These are phyloP conservation scores for Tephrocybe sp. DNA, from an alignment of 768 basidiomycete species.

Conservation along the genomic window DNA sequence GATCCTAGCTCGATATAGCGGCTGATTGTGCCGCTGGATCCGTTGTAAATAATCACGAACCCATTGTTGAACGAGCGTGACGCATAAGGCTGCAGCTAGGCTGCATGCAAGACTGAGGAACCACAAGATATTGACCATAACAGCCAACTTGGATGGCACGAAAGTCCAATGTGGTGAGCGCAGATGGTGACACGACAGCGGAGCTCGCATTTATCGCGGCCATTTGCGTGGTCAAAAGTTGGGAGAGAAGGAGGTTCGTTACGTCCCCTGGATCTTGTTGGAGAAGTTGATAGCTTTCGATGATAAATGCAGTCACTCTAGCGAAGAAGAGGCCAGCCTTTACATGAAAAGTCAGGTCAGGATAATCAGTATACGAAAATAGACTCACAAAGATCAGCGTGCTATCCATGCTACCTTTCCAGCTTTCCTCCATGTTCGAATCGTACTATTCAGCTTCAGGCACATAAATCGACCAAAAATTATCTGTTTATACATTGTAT, in stretches of 20 bases:
- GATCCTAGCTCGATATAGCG: not conserved
- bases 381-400: not conserved
- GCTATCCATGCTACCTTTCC: conserved; percentile 1
- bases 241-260: conserved; percentile 23
- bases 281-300: conserved; percentile 31
- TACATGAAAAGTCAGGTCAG: no score
- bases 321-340: conserved; percentile 41
- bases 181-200: conserved; percentile 6
- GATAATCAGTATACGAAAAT: not conserved
- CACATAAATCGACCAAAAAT: not conserved
- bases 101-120: conserved; percentile 26
- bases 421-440: not conserved
- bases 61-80: conserved; percentile 18
- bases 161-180: not conserved
- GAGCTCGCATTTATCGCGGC: not conserved
- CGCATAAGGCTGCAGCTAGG: conserved; percentile 23
- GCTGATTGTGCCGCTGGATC: not conserved
- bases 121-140: conserved; percentile 27
- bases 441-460: not conserved
- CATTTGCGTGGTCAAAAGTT: conserved; percentile 10
- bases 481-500: no score
- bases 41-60: conserved; percentile 3
- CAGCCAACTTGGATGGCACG: conserved; percentile 14
- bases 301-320: conserved; percentile 33
- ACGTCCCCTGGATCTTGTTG: conserved; percentile 24